A percentile compares a stretch with the other conserved stretches of the same genome.
Evolutionary conservation across 2,329 filamentous ascomycete species (phyloP).

Genomic region (Blumeria hordei): DNA sequence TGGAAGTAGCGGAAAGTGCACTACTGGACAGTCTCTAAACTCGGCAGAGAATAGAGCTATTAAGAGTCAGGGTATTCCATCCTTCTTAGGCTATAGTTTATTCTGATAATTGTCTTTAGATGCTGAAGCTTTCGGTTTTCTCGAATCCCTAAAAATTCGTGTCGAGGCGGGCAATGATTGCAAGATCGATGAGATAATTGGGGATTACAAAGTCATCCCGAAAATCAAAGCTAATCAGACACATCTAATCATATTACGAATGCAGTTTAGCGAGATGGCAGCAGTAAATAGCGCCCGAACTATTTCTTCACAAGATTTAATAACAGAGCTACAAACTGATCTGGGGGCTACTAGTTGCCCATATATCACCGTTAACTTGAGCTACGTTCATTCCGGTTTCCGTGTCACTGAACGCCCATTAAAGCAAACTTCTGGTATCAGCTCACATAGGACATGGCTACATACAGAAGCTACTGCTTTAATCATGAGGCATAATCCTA

Average conservation of each 20-base stretch:
- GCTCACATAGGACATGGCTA: slow-evolving; percentile 22
- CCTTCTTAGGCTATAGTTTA: background rate
- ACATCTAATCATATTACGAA: slow-evolving; percentile 12
- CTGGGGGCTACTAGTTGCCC: slow-evolving; percentile 24
- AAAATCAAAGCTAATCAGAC: slow-evolving; percentile 9
- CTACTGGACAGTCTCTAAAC: background rate
- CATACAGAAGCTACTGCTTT: slow-evolving; percentile 27
- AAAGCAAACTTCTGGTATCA: slow-evolving; percentile 14
- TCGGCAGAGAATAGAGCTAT: background rate
- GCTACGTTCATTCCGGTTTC: slow-evolving; percentile 33
- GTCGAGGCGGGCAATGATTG: slow-evolving; percentile 10
- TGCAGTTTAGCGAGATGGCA: slow-evolving; percentile 8
- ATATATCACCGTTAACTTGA: slow-evolving; percentile 27
- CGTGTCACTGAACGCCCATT: background rate
- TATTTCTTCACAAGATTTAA: slow-evolving; percentile 26
- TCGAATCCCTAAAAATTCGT: slow-evolving; percentile 13
- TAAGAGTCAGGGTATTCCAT: background rate
- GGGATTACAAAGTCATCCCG: slow-evolving; percentile 9
- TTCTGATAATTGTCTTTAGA: slow-evolving; percentile 2
- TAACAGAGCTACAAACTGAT: slow-evolving; percentile 32
- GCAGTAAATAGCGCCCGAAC: slow-evolving; percentile 14
- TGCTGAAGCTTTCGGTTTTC: slow-evolving; percentile 7
- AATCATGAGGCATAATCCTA: slow-evolving; percentile 23
- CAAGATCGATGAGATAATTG: slow-evolving; percentile 11
- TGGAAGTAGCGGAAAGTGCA: slow-evolving; percentile 1